phyloP scores from a whole-genome alignment of 805 yeast species.

The Kazachstania africana region DNA sequence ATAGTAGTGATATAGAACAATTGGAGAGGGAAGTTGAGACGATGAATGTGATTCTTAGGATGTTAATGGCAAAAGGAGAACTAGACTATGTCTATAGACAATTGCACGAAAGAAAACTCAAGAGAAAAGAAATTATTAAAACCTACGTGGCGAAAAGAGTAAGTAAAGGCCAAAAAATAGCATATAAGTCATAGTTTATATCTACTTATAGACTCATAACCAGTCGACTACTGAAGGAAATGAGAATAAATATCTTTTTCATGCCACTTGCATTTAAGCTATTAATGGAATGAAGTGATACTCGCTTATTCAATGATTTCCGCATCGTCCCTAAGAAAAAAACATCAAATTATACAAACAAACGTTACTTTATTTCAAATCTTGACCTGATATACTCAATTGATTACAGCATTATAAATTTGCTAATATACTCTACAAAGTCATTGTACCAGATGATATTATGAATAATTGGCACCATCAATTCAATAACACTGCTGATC shows the following conservation, averaged over 20 bases:
- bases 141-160: slow-evolving; percentile 20
- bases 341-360: too few species aligned
- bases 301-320: too few species aligned
- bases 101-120: slow-evolving; percentile 48
- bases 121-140: slow-evolving; percentile 24
- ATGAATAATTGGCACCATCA: slow-evolving; percentile 29
- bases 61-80: slow-evolving; percentile 57
- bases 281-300: too few species aligned
- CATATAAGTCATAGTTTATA: slow-evolving; percentile 3
- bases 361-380: too few species aligned
- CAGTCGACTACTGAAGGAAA: too few species aligned
- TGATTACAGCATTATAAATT: too few species aligned
- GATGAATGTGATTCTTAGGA: slow-evolving; percentile 63
- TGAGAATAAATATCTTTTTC: too few species aligned
- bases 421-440: too few species aligned
- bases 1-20: slow-evolving; percentile 11
- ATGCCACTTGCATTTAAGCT: too few species aligned
- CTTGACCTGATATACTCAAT: too few species aligned
- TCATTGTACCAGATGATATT: not conserved
- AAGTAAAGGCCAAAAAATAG: slow-evolving; percentile 11
- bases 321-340: too few species aligned
- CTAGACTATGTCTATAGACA: slow-evolving; percentile 45
- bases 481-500: slow-evolving; percentile 19
- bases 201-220: too few species aligned
- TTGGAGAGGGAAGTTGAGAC: slow-evolving; percentile 29